Conservation (phyloP, 495 filamentous ascomycete species). For the Penicillium atrosanguineum region DNA sequence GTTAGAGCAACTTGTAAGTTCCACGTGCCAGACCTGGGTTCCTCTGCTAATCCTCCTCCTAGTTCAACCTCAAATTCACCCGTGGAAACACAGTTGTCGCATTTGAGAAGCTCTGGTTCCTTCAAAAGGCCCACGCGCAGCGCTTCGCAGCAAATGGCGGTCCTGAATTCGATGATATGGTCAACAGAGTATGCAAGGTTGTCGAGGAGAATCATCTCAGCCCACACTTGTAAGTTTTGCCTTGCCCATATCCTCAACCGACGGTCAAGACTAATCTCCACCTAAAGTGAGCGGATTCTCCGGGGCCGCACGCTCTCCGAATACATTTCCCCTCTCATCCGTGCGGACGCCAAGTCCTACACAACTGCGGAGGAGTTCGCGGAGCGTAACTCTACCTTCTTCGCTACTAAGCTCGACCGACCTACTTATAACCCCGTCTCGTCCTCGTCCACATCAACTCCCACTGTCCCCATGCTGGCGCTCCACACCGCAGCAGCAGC, state of each 20-base stretch:
- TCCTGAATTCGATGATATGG: conserved; percentile 48
- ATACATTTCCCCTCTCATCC: conserved; percentile 52
- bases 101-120: conserved; percentile 74
- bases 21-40: neutral
- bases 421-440: conserved; percentile 27
- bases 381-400: conserved; percentile 60
- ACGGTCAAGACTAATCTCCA: neutral
- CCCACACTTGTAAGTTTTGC: conserved; percentile 30
- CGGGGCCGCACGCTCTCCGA: conserved; percentile 28
- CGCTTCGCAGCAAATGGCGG: conserved; percentile 35
- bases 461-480: conserved; percentile 30
- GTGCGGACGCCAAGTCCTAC: conserved; percentile 61
- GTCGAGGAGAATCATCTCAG: conserved; percentile 31
- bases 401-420: conserved; percentile 46
- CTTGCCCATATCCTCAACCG: neutral
- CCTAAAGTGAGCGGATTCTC: conserved; percentile 29
- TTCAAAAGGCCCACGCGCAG: conserved; percentile 71
- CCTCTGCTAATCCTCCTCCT: conserved; percentile 9
- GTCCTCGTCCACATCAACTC: conserved; percentile 10
- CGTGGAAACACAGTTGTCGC: conserved; percentile 83
- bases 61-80: conserved; percentile 83
- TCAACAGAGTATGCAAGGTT: conserved; percentile 32
- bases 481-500: conserved; percentile 41
- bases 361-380: conserved; percentile 56
- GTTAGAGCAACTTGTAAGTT: conserved; percentile 62